Base-by-base conservation (phyloP, 2,329 filamentous ascomycete species). In the Didymella segeticola region DNA sequence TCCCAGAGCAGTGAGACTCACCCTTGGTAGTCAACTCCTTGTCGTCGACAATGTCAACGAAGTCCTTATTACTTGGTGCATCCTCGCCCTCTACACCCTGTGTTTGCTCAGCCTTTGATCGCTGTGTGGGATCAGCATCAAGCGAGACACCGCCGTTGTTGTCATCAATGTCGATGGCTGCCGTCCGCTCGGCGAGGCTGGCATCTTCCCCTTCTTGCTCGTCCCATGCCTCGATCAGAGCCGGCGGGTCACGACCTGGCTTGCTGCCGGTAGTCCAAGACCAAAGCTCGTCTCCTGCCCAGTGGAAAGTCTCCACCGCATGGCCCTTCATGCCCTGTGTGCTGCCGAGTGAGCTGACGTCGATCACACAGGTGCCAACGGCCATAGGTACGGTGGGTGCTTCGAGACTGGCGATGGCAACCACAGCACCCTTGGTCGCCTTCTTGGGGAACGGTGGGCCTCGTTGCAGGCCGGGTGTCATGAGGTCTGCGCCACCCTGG, bases 241-340 rank as follows among this genome's bases (percentile, higher is more conserved):
- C 79, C 1, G 86, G 86, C 11, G 82, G 75, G 14, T 79, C 72
- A 31, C 75, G 74, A 9, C 84, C 86, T 15, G 81, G 78, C 53
- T 78, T 81, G 5, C 80, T 83, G 23, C 75, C 77, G 26, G 80
- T 77, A 63, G 81, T 86, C 83, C 84, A 88, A 4, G 78, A 77
- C 85, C 86, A 89, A n/a, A 88, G 67, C 73, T 89, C 87, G 73
- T 89, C 87, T 1, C 86, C 86, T 56, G 81, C 79, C 86, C 87
- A 89, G 65, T 89, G 86, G 42, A 89, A 74, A 4, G 83, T 86
- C 58, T 83, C 80, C 9, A 89, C 85, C 1, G 86, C 87, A 73
- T 85, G 83, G 0, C 87, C 87, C 65, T 85, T 87, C 12, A 79
- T 77, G 0, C 86, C 86, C 64, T 83, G 82, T 5, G 86, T 84